A percentile compares a stretch with the other conserved stretches of the same genome.
Evolutionary conservation across 352 stramenopile species (phyloP).

Genomic region (Globisporangium perplexum): DNA sequence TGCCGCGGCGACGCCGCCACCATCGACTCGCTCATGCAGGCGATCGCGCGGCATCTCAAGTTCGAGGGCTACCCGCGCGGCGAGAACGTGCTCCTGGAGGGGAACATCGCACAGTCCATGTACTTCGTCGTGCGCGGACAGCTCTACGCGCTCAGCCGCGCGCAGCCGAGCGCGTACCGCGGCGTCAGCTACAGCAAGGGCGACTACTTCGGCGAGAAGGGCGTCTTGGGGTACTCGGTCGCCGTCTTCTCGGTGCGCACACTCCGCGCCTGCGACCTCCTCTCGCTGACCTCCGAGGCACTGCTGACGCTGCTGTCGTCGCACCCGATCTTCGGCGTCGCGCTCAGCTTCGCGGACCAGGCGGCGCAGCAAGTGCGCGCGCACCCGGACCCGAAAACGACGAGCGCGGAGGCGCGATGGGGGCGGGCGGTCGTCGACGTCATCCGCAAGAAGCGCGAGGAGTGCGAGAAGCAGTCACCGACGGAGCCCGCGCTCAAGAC

Average conservation of each 20-base stretch:
- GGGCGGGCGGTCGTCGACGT: slow-evolving; percentile 22
- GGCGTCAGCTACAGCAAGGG: slow-evolving; percentile 33
- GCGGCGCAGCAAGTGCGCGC: slow-evolving; percentile 18
- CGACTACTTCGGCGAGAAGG: slow-evolving; percentile 56
- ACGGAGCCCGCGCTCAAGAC: background rate
- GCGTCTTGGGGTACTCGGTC: slow-evolving; percentile 46
- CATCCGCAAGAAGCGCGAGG: slow-evolving; percentile 25
- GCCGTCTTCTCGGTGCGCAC: slow-evolving; percentile 41
- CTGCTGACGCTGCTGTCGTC: slow-evolving; percentile 35
- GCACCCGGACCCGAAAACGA: slow-evolving; percentile 6
- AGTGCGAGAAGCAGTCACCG: slow-evolving; percentile 5
- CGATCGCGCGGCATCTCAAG: slow-evolving; percentile 35
- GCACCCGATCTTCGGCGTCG: slow-evolving; percentile 32
- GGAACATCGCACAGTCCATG: slow-evolving; percentile 58
- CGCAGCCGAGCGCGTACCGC: slow-evolving; percentile 16
- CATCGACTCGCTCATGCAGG: slow-evolving; percentile 25
- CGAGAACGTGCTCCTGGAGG: slow-evolving; percentile 58
- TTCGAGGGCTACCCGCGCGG: slow-evolving; percentile 60
- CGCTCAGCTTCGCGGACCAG: slow-evolving; percentile 33
- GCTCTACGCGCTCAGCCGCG: slow-evolving; percentile 26
- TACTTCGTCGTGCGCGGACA: slow-evolving; percentile 60
- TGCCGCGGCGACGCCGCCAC: slow-evolving; percentile 16
- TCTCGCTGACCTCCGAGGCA: slow-evolving; percentile 38
- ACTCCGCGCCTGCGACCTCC: slow-evolving; percentile 47
- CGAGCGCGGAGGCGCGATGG: slow-evolving; percentile 37